Percentiles rank a stretch among this genome's conserved stretches.
These are phyloP conservation scores for Melanomma pulvis-pyrius DNA, from an alignment of 495 filamentous ascomycete genomes.

Conservation along the genomic window DNA sequence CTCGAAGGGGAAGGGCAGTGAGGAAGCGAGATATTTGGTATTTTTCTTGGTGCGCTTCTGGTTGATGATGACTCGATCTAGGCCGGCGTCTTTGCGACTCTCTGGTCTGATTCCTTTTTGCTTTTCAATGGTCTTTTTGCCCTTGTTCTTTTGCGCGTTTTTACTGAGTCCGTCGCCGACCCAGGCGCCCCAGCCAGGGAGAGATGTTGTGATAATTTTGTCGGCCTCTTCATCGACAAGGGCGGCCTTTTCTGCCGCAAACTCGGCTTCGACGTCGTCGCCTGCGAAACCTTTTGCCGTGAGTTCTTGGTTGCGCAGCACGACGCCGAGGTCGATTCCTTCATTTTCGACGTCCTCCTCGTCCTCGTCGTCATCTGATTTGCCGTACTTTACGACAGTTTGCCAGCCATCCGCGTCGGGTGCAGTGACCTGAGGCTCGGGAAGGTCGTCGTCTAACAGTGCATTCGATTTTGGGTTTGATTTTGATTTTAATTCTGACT, in stretches of 20 bases:
- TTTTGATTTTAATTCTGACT: constrained; percentile 8
- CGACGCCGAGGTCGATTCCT: constrained; percentile 51
- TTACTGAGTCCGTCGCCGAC: constrained; percentile 75
- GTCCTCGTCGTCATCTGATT: constrained; percentile 37
- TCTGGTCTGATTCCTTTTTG: constrained; percentile 75
- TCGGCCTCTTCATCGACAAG: constrained; percentile 78
- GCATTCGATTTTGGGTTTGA: constrained; percentile 15
- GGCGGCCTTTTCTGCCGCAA: constrained; percentile 77
- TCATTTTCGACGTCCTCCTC: constrained; percentile 53
- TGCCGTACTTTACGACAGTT: constrained; percentile 40
- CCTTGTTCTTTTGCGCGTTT: constrained; percentile 62
- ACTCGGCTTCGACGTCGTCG: constrained; percentile 82
- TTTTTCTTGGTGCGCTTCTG: constrained; percentile 95
- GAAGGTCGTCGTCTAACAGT: constrained; percentile 15
- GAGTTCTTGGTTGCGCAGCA: constrained; percentile 77
- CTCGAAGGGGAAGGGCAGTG: constrained; percentile 86
- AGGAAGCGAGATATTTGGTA: constrained; percentile 78
- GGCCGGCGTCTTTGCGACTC: constrained; percentile 76
- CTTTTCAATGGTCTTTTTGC: constrained; percentile 61
- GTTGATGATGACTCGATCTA: constrained; percentile 85
- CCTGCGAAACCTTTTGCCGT: constrained; percentile 86
- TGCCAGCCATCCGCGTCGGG: constrained; percentile 44
- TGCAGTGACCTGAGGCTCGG: constrained; percentile 25
- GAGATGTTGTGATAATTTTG: constrained; percentile 77
- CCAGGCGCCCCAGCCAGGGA: constrained; percentile 94